A percentile compares a stretch with the other conserved stretches of the same genome.
phyloP scores from a whole-genome alignment of 164 flowering plant genomes.

The Nymphaea colorata region DNA sequence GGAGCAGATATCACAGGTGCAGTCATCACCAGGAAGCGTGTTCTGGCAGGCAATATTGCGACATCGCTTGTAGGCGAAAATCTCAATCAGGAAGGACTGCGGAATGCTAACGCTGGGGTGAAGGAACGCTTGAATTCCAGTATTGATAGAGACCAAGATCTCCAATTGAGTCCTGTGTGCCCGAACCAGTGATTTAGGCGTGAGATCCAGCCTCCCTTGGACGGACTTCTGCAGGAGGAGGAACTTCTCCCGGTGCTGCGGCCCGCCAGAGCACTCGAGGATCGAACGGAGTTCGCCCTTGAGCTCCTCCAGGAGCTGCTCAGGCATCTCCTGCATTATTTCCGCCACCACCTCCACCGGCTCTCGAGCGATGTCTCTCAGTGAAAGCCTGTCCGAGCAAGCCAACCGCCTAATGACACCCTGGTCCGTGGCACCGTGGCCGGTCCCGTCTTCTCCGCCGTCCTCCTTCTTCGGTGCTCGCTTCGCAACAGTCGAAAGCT shows the following conservation, averaged over 20 bases:
- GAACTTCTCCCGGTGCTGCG: conserved; percentile 68
- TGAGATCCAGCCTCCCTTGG: conserved; percentile 64
- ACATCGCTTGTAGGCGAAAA: conserved; percentile 82
- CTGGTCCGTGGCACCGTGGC: conserved; percentile 23
- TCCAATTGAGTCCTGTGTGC: conserved; percentile 87
- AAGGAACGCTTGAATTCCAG: conserved; percentile 88
- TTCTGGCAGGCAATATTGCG: conserved; percentile 90
- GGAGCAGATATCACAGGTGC: conserved; percentile 74
- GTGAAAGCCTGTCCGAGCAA: conserved; percentile 53
- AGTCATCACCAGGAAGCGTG: conserved; percentile 87
- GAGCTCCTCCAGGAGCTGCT: conserved; percentile 62
- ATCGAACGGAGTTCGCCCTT: conserved; percentile 62
- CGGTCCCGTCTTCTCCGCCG: conserved; percentile 30
- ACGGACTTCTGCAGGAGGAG: conserved; percentile 66
- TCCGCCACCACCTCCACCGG: conserved; percentile 63
- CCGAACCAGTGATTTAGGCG: conserved; percentile 43
- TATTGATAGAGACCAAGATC: conserved; percentile 80
- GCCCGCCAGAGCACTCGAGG: conserved; percentile 80
- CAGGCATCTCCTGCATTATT: conserved; percentile 57
- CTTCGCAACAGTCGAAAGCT: conserved; percentile 13
- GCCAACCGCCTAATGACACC: conserved; percentile 61
- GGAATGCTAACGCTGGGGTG: conserved; percentile 86
- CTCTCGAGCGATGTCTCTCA: conserved; percentile 68
- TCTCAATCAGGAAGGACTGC: conserved; percentile 75
- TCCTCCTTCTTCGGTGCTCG: conserved; percentile 54